A percentile compares a stretch with the other conserved stretches of the same genome.
These are phyloP conservation scores for Jaapia argillacea DNA, from an alignment of 768 basidiomycete genomes.

Conservation along the genomic window DNA sequence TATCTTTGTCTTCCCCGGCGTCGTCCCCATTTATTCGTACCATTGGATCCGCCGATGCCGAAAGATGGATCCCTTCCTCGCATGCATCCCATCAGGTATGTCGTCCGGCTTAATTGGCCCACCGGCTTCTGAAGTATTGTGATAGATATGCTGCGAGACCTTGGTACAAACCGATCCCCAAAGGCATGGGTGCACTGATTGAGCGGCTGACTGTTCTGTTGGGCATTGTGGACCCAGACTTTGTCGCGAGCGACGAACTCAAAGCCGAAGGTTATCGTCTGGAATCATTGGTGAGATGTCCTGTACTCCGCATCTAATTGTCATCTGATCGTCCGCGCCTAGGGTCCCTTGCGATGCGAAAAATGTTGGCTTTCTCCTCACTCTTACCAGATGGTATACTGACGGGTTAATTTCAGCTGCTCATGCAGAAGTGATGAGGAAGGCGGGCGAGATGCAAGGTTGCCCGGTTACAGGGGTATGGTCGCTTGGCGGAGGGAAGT, in stretches of 20 bases:
- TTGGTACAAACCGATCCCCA: constrained; percentile 34
- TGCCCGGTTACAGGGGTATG: constrained; percentile 30
- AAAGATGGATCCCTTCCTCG: constrained; percentile 15
- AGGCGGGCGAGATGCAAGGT: constrained; percentile 31
- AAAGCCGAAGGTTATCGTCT: constrained; percentile 6
- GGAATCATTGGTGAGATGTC: constrained; percentile 24
- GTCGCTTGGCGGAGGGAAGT: no score
- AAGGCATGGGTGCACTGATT: constrained; percentile 13
- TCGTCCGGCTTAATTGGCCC: not conserved
- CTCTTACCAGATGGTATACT: not conserved
- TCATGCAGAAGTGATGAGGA: constrained; percentile 29
- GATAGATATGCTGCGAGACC: constrained; percentile 24
- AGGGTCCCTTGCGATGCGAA: not conserved
- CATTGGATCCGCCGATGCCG: constrained; percentile 15
- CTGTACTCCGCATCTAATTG: not conserved
- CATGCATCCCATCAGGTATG: constrained; percentile 26
- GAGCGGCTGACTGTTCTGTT: constrained; percentile 24
- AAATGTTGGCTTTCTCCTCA: not conserved
- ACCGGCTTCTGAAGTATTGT: constrained; percentile 5
- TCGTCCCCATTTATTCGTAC: constrained; percentile 12
- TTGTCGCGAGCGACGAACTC: constrained; percentile 7
- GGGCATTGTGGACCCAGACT: constrained; percentile 8
- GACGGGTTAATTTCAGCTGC: constrained; percentile 19
- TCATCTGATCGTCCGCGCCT: not conserved
- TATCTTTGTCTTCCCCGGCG: constrained; percentile 30